A percentile compares a stretch with the other conserved stretches of the same genome.
Conservation (phyloP, 2,329 filamentous ascomycete species). For the Cladophialophora immunda region DNA sequence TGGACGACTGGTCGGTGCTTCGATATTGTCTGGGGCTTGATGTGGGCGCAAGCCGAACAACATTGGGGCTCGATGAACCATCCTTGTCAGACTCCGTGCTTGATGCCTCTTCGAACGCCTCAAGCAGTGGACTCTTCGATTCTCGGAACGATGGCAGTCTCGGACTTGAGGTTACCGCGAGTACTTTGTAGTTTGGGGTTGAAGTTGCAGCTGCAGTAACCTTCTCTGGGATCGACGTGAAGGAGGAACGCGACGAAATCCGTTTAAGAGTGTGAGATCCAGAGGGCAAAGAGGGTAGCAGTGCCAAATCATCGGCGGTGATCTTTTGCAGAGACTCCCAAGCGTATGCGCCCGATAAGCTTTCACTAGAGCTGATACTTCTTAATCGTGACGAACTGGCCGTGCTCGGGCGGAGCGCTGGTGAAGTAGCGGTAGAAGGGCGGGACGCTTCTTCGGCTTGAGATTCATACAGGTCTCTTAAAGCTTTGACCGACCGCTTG, state of each 20-base stretch:
- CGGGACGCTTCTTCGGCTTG: conserved; percentile 39
- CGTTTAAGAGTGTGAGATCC: conserved; percentile 23
- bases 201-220: conserved; percentile 27
- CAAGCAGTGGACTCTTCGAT: conserved; percentile 20
- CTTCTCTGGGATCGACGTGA: conserved; percentile 34
- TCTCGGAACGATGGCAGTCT: conserved; percentile 27
- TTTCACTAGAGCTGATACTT: conserved; percentile 40
- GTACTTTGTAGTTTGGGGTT: conserved; percentile 39
- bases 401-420: conserved; percentile 36
- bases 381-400: conserved; percentile 36
- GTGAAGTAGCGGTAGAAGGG: conserved; percentile 38
- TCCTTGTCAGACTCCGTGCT: conserved; percentile 32
- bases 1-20: conserved; percentile 20
- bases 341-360: conserved; percentile 36
- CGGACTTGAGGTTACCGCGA: conserved; percentile 34
- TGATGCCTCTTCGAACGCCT: conserved; percentile 26
- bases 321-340: conserved; percentile 39
- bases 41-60: conserved; percentile 49
- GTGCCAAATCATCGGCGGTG: conserved; percentile 37
- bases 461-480: conserved; percentile 42
- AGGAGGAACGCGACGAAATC: conserved; percentile 33
- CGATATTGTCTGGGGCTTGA: conserved; percentile 44
- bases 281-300: conserved; percentile 34
- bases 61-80: conserved; percentile 51
- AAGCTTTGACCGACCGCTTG: conserved; percentile 41